A percentile compares a stretch with the other conserved stretches of the same genome.
These are phyloP conservation scores for Dictyostelium brefeldianum DNA, from an alignment of 78 protist species.

Conservation along the genomic window DNA sequence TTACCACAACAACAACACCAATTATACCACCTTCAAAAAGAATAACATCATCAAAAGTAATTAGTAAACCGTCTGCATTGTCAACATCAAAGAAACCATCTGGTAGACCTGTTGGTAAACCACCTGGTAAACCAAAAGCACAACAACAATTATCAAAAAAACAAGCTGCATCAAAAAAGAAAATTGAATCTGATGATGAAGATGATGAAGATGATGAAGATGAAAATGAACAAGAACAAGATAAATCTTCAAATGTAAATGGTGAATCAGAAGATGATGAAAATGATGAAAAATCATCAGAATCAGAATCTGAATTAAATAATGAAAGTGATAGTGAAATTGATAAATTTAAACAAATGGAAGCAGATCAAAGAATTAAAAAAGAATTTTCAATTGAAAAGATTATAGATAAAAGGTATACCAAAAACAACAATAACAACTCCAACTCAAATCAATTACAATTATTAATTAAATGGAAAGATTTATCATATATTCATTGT, in stretches of 20 bases:
- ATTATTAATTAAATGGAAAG: constrained; percentile 75
- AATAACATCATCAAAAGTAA: background rate
- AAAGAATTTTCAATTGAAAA: constrained; percentile 53
- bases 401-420: constrained; percentile 30
- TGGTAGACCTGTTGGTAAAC: background rate
- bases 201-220: background rate
- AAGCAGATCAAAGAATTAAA: constrained; percentile 16
- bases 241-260: background rate
- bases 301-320: background rate
- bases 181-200: background rate
- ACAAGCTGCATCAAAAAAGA: background rate
- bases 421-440: background rate
- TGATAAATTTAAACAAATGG: constrained; percentile 24
- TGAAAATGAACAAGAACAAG: background rate
- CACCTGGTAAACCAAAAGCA: constrained; percentile 2
- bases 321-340: constrained; percentile 6
- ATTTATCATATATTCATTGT: constrained; percentile 75
- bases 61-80: background rate
- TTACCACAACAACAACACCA: background rate
- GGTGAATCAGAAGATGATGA: background rate
- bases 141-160: background rate
- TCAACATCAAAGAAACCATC: background rate
- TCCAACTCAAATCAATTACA: constrained; percentile 8
- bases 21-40: background rate
- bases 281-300: background rate